These are phyloP conservation scores for Trichoderma sp. DNA, from an alignment of 2,329 filamentous ascomycete species.

Conservation along the genomic window DNA sequence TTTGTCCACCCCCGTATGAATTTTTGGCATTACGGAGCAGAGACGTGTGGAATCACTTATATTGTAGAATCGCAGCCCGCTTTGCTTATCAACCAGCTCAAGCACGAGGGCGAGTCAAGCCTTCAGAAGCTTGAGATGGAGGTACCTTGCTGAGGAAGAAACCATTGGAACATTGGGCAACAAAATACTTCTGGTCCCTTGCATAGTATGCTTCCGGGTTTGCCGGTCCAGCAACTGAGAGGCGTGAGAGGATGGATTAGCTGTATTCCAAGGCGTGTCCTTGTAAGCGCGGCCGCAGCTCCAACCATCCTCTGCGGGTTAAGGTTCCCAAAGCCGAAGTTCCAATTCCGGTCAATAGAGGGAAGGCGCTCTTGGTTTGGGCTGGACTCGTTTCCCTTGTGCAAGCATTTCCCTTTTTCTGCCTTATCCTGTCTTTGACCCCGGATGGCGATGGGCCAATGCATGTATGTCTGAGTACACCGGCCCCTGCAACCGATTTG, in stretches of 20 bases:
- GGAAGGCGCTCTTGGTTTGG: neutral
- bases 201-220: neutral
- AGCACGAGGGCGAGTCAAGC: neutral
- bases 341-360: neutral
- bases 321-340: neutral
- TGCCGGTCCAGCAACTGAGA: neutral
- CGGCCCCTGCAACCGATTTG: neutral
- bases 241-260: neutral
- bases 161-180: neutral
- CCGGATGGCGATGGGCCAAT: slow-evolving; percentile 2
- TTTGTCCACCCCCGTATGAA: neutral
- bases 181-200: neutral
- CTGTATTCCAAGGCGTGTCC: neutral
- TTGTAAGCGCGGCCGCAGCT: neutral
- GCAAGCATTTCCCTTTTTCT: neutral
- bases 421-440: neutral
- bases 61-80: neutral
- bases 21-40: neutral
- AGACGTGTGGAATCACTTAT: neutral
- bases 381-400: neutral
- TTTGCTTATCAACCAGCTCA: neutral
- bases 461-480: slow-evolving; percentile 3
- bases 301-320: neutral
- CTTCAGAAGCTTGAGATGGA: neutral
- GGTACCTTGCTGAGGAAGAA: neutral